A percentile compares a stretch with the other conserved stretches of the same genome.
Conservation (phyloP, 2,329 filamentous ascomycete species). For the Helotiales sp. region DNA sequence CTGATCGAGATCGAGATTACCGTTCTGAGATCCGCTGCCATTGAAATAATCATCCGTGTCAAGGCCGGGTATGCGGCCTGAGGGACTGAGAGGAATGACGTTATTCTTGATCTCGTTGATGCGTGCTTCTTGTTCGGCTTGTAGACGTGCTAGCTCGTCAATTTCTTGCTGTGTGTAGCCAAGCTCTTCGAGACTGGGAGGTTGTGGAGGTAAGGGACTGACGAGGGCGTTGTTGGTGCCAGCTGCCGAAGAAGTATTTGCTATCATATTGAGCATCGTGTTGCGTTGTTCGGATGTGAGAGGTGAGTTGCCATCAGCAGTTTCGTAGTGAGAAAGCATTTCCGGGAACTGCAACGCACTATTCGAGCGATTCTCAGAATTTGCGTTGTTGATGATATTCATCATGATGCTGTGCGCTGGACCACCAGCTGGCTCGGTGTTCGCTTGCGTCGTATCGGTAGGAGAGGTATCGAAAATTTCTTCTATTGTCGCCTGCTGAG, state of each 20-base stretch:
- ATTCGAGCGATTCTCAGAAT: conserved; percentile 49
- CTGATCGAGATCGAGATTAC: conserved; percentile 51
- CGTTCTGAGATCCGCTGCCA: conserved; percentile 37
- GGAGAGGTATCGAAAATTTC: conserved; percentile 57
- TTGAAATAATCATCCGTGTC: conserved; percentile 40
- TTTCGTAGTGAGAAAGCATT: conserved; percentile 41
- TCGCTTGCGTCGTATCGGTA: conserved; percentile 48
- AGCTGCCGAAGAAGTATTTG: conserved; percentile 35
- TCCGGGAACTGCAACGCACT: conserved; percentile 50
- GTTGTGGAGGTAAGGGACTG: conserved; percentile 37
- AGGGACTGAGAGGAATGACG: conserved; percentile 78
- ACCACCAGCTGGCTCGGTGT: conserved; percentile 55
- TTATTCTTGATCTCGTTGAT: conserved; percentile 74
- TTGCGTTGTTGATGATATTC: conserved; percentile 65
- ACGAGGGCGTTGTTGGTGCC: conserved; percentile 34
- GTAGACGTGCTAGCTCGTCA: conserved; percentile 74
- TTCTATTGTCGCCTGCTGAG: conserved; percentile 55
- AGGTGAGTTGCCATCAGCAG: conserved; percentile 51
- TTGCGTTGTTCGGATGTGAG: conserved; percentile 59
- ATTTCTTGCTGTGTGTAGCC: conserved; percentile 72
- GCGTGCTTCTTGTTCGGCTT: conserved; percentile 74
- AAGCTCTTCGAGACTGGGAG: conserved; percentile 60
- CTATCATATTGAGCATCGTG: conserved; percentile 61
- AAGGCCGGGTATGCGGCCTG: conserved; percentile 74
- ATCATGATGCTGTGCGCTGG: conserved; percentile 64